Conservation (phyloP, 345 rosid species). For the Triadica sebifera region DNA sequence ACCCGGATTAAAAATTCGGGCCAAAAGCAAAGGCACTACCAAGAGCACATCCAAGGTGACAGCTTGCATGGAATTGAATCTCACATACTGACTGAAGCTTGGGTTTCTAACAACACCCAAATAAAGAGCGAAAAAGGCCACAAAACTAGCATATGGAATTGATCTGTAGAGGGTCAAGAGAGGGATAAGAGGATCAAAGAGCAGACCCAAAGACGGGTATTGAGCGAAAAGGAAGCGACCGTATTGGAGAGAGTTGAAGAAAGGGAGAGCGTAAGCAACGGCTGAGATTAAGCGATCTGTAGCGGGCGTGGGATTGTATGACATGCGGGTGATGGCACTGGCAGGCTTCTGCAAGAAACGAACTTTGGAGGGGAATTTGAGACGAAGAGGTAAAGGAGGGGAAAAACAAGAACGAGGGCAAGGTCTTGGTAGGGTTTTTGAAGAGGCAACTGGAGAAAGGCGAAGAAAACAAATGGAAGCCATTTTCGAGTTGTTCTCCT, state of each 20-base stretch:
- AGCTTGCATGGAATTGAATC: slow-evolving; percentile 94
- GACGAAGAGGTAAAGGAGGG: background rate
- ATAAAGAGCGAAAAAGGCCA: slow-evolving; percentile 83
- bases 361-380: slow-evolving; percentile 9
- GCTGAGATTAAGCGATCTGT: slow-evolving; percentile 71
- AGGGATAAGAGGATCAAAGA: slow-evolving; percentile 75
- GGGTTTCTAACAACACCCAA: slow-evolving; percentile 82
- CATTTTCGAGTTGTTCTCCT: background rate
- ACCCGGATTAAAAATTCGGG: slow-evolving; percentile 67
- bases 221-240: slow-evolving; percentile 73
- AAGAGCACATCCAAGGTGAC: slow-evolving; percentile 82
- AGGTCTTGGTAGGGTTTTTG: background rate
- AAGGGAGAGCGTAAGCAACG: slow-evolving; percentile 75
- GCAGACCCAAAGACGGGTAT: slow-evolving; percentile 48
- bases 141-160: slow-evolving; percentile 78
- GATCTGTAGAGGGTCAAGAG: slow-evolving; percentile 66
- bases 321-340: slow-evolving; percentile 33
- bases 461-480: slow-evolving; percentile 15
- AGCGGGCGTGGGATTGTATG: slow-evolving; percentile 72
- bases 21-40: slow-evolving; percentile 14
- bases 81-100: slow-evolving; percentile 56
- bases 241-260: slow-evolving; percentile 83
- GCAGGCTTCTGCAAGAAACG: slow-evolving; percentile 1
- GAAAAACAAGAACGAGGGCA: background rate
- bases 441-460: slow-evolving; percentile 2